Conservation (phyloP, 257 asterid genomes). For the Scutellaria galericulata region DNA sequence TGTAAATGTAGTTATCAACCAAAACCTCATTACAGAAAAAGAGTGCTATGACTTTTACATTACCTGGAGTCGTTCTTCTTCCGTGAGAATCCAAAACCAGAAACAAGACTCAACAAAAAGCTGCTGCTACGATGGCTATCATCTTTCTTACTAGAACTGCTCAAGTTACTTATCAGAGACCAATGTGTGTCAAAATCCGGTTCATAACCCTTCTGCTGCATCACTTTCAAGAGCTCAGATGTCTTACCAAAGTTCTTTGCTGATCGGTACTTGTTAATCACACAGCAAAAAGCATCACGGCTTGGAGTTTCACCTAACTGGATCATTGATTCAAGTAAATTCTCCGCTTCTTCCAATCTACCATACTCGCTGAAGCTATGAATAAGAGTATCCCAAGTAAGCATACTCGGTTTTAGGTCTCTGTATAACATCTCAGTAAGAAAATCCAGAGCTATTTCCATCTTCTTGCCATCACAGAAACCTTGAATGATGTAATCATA, state of each 20-base stretch:
- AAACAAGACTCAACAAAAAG: conserved; percentile 72
- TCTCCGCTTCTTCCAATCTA: conserved; percentile 62
- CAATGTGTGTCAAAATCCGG: conserved; percentile 92
- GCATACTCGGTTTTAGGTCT: conserved; percentile 52
- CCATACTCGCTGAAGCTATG: conserved; percentile 46
- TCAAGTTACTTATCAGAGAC: conserved; percentile 74
- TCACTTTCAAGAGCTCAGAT: conserved; percentile 54
- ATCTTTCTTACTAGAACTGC: conserved; percentile 46
- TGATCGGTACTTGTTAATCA: conserved; percentile 55
- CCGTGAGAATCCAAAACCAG: conserved; percentile 55
- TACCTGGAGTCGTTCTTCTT: conserved; percentile 20
- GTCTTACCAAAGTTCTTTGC: conserved; percentile 56
- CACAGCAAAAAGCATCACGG: conserved; percentile 54
- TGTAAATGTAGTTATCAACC: no score
- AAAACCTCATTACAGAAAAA: no score
- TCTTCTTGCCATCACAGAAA: conserved; percentile 40
- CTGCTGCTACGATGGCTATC: conserved; percentile 35
- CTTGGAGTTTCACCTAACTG: conserved; percentile 67
- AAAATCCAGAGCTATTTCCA: conserved; percentile 66
- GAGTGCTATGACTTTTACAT: neutral
- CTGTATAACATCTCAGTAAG: conserved; percentile 74
- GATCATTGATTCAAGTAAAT: conserved; percentile 57
- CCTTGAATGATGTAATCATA: conserved; percentile 61
- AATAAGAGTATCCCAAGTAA: conserved; percentile 60
- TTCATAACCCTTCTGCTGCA: conserved; percentile 76